These are phyloP conservation scores for Exidia glandulosa DNA, from an alignment of 768 basidiomycete genomes.

Conservation along the genomic window DNA sequence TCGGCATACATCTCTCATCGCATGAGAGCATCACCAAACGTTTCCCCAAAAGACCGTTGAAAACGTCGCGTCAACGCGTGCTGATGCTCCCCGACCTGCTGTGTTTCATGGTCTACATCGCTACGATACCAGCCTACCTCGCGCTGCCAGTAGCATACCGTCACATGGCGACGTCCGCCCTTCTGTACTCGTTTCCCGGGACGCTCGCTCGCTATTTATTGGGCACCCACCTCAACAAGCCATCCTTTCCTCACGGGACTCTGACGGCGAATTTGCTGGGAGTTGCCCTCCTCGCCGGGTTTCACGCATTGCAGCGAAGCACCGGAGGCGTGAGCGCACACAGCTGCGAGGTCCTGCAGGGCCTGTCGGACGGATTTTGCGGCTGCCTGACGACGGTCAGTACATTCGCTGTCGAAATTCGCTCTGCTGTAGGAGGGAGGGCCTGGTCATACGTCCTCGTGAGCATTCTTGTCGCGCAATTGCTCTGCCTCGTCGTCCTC, in stretches of 20 bases:
- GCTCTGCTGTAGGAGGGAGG: slow-evolving; percentile 41
- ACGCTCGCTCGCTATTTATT: slow-evolving; percentile 75
- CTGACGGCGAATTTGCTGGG: slow-evolving; percentile 65
- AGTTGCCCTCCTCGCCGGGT: slow-evolving; percentile 69
- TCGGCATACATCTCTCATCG: slow-evolving; percentile 55
- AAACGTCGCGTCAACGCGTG: slow-evolving; percentile 29
- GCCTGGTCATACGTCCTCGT: slow-evolving; percentile 56
- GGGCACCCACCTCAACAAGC: slow-evolving; percentile 58
- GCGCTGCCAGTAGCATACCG: slow-evolving; percentile 57
- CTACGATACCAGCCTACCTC: slow-evolving; percentile 71
- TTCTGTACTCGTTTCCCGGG: slow-evolving; percentile 85
- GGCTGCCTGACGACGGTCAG: slow-evolving; percentile 91
- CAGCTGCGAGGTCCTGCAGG: slow-evolving; percentile 67
- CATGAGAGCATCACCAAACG: slow-evolving; percentile 25
- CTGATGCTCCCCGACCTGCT: slow-evolving; percentile 43
- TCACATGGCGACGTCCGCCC: slow-evolving; percentile 71
- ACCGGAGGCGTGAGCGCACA: slow-evolving; percentile 7
- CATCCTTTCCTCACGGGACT: slow-evolving; percentile 67
- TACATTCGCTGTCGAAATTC: slow-evolving; percentile 79
- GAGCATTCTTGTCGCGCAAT: slow-evolving; percentile 63
- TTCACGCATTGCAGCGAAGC: slow-evolving; percentile 59
- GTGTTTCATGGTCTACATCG: slow-evolving; percentile 58
- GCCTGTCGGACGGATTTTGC: slow-evolving; percentile 84
- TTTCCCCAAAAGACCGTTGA: slow-evolving; percentile 31
- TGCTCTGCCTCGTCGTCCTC: slow-evolving; percentile 58